phyloP scores from a whole-genome alignment of 164 flowering plant genomes.

The Aristolochia fimbriata region DNA sequence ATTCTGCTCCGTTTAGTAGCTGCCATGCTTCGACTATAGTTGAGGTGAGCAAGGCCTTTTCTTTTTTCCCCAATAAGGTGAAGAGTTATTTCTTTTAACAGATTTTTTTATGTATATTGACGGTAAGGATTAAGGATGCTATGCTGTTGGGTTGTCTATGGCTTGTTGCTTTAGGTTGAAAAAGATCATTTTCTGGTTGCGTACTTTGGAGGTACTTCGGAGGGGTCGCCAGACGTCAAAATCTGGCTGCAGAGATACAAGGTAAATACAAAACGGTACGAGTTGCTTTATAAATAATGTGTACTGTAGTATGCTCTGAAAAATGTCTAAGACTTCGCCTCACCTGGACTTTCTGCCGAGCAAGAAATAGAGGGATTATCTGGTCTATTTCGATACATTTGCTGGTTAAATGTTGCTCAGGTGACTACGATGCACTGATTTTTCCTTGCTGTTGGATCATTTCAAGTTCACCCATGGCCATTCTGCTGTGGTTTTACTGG shows the following conservation, averaged over 20 bases:
- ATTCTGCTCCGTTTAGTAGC: conserved; percentile 64
- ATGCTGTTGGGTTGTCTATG: not conserved
- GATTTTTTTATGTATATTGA: not conserved
- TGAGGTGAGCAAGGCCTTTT: conserved; percentile 36
- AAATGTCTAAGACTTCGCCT: too few species aligned
- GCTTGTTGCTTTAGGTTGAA: conserved; percentile 34
- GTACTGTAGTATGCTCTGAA: too few species aligned
- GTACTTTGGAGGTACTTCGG: conserved; percentile 76
- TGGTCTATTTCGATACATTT: not conserved
- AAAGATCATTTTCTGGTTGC: conserved; percentile 70
- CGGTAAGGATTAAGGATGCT: too few species aligned
- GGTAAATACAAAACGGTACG: conserved; percentile 22
- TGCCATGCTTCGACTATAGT: conserved; percentile 97
- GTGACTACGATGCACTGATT: not conserved
- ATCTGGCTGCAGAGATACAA: conserved; percentile 81
- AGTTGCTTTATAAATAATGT: not conserved
- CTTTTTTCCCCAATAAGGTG: not conserved
- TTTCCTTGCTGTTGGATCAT: not conserved
- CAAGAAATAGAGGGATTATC: not conserved
- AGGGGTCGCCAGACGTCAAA: conserved; percentile 91
- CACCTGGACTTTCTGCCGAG: not conserved
- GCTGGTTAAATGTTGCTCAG: not conserved
- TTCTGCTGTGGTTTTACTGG: not conserved
- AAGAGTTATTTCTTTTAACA: not conserved
- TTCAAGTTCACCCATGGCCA: not conserved